These are phyloP conservation scores for Anthoceros angustus DNA, from an alignment of 225 moss, liverwort and hornwort species.

Conservation along the genomic window DNA sequence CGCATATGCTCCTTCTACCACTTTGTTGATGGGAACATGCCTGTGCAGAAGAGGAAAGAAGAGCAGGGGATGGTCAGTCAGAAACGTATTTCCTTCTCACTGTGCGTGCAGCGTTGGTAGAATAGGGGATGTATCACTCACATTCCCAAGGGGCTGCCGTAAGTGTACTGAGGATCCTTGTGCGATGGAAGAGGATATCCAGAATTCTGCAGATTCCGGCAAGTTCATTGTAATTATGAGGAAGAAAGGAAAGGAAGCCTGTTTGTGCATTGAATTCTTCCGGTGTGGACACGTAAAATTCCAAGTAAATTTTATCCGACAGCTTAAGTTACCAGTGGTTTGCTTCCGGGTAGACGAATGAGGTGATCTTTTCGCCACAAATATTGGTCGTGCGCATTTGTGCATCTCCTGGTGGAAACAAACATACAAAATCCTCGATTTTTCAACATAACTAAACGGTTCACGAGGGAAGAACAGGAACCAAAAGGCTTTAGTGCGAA, in stretches of 20 bases:
- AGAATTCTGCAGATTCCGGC: neutral
- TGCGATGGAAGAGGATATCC: neutral
- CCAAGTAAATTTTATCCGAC: too few relatives aligned
- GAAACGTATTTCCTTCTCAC: neutral
- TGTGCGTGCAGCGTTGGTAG: neutral
- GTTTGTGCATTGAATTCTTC: neutral
- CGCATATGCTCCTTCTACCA: constrained; percentile 24
- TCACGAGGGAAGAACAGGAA: neutral
- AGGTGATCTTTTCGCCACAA: neutral
- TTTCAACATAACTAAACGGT: neutral
- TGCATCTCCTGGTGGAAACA: neutral
- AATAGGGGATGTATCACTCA: neutral
- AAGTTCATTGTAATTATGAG: neutral
- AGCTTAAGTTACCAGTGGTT: neutral
- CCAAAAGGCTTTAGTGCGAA: too few relatives aligned
- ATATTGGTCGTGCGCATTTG: neutral
- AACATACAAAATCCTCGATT: neutral
- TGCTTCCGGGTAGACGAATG: neutral
- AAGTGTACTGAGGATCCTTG: neutral
- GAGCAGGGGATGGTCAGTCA: neutral
- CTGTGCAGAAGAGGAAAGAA: constrained; percentile 9
- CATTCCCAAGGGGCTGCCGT: neutral
- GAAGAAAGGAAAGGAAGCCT: neutral
- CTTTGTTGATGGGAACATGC: constrained; percentile 17
- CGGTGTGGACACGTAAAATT: neutral